A percentile compares a stretch with the other conserved stretches of the same genome.
Evolutionary conservation across 768 basidiomycete genomes (phyloP).

Genomic region (Pleurotus pulmonarius): DNA sequence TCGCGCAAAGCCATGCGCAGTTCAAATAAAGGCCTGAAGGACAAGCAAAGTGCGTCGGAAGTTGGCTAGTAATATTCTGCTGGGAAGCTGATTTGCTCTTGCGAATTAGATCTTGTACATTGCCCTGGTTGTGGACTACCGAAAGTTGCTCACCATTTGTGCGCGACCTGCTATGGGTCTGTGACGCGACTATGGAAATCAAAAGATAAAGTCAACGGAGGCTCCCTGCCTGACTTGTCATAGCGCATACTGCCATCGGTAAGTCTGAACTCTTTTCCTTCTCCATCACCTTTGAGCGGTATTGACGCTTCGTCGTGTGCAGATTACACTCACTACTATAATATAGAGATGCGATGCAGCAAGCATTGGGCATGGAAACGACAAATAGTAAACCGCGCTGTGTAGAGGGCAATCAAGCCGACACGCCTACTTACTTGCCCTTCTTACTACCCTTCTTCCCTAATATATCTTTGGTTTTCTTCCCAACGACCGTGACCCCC

Average conservation of each 20-base stretch:
- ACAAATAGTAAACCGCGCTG: no score
- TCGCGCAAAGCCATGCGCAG: slow-evolving; percentile 93
- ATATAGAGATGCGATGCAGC: no score
- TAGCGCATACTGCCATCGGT: slow-evolving; percentile 8
- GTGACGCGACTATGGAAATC: slow-evolving; percentile 65
- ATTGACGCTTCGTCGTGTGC: no score
- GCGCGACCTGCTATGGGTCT: slow-evolving; percentile 74
- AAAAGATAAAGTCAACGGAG: slow-evolving; percentile 24
- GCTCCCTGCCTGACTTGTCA: slow-evolving; percentile 33
- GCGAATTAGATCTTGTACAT: slow-evolving; percentile 71
- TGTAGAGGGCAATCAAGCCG: neutral
- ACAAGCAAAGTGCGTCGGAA: slow-evolving; percentile 73
- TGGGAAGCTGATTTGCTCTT: slow-evolving; percentile 3
- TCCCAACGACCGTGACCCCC: slow-evolving; percentile 87
- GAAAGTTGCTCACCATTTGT: slow-evolving; percentile 88
- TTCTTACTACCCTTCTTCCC: slow-evolving; percentile 32
- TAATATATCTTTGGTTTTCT: slow-evolving; percentile 38
- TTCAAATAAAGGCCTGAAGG: slow-evolving; percentile 92
- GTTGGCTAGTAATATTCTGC: slow-evolving; percentile 1
- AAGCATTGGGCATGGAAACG: no score
- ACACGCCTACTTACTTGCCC: slow-evolving; percentile 11
- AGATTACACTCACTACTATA: no score
- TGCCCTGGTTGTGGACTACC: slow-evolving; percentile 88
- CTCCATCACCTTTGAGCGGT: no score
- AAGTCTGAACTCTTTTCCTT: no score